phyloP scores from a whole-genome alignment of 331 rosid species.

The Spiraea crenata region DNA sequence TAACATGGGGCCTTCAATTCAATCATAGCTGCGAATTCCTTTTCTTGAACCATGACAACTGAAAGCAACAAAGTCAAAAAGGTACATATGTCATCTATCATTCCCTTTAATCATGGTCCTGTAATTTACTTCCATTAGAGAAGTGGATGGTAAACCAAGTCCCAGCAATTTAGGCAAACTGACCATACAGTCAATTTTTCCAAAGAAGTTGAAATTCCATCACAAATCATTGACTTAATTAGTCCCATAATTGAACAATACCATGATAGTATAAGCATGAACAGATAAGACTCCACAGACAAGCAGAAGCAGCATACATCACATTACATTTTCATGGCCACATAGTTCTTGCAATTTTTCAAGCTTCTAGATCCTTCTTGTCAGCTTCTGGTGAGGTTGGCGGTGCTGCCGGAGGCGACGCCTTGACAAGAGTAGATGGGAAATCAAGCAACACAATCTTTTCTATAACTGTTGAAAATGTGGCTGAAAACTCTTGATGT shows the following conservation, averaged over 20 bases:
- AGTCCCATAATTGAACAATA: conserved; percentile 9
- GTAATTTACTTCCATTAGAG: neutral
- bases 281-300: neutral
- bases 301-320: conserved; percentile 10
- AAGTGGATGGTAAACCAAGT: neutral
- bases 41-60: neutral
- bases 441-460: conserved; percentile 86
- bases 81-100: neutral
- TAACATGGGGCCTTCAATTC: conserved; percentile 13
- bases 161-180: neutral
- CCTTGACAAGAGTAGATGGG: conserved; percentile 61
- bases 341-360: neutral
- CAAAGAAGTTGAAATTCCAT: conserved; percentile 27
- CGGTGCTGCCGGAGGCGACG: conserved; percentile 8
- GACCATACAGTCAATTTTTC: neutral
- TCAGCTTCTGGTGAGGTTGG: conserved; percentile 10
- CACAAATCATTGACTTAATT: neutral
- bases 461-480: conserved; percentile 75
- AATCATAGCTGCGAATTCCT: conserved; percentile 7
- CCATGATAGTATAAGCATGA: neutral
- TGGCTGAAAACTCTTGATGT: conserved; percentile 72
- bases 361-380: conserved; percentile 29
- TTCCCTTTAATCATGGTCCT: too few relatives aligned
- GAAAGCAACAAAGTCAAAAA: conserved; percentile 26
- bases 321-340: neutral